Evolutionary conservation across 1,284 basidiomycete species (phyloP).

Genomic region (Microbotryum saponariae): DNA sequence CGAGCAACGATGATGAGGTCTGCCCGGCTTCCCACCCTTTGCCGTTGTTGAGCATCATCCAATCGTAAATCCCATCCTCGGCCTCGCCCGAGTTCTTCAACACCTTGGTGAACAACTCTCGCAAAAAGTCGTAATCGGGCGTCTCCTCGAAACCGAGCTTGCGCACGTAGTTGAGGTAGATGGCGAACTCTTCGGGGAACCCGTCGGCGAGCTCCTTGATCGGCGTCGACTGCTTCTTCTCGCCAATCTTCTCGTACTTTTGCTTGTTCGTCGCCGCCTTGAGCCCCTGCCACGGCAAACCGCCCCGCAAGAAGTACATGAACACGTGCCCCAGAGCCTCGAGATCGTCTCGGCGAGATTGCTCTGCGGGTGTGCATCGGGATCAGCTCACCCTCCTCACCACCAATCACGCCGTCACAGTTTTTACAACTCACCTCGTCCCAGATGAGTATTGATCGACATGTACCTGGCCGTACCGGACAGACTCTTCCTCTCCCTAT

Average conservation of each 20-base stretch:
- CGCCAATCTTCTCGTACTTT: constrained; percentile 98
- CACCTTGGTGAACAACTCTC: constrained; percentile 84
- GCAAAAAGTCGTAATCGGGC: constrained; percentile 90
- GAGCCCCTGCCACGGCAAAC: constrained; percentile 90
- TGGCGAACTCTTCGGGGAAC: constrained; percentile 83
- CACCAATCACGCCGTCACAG: background rate
- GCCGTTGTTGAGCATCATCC: constrained; percentile 81
- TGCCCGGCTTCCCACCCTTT: constrained; percentile 84
- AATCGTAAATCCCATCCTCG: constrained; percentile 84
- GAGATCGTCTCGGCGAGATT: constrained; percentile 87
- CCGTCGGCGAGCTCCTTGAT: constrained; percentile 91
- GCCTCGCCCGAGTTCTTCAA: constrained; percentile 78
- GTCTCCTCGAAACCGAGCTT: constrained; percentile 94
- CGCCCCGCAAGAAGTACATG: constrained; percentile 90
- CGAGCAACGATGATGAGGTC: constrained; percentile 31
- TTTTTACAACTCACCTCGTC: constrained; percentile 55
- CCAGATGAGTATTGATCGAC: constrained; percentile 94
- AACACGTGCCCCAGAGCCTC: constrained; percentile 94
- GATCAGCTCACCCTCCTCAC: background rate
- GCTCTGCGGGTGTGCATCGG: constrained; percentile 51
- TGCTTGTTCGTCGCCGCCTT: constrained; percentile 94
- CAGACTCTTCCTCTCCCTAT: constrained; percentile 86
- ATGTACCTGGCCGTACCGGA: constrained; percentile 88
- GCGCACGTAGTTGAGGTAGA: constrained; percentile 94
- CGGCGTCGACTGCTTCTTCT: constrained; percentile 95